Conservation (phyloP, 192 early-diverging fungal species). For the Umbelopsis sp. region DNA sequence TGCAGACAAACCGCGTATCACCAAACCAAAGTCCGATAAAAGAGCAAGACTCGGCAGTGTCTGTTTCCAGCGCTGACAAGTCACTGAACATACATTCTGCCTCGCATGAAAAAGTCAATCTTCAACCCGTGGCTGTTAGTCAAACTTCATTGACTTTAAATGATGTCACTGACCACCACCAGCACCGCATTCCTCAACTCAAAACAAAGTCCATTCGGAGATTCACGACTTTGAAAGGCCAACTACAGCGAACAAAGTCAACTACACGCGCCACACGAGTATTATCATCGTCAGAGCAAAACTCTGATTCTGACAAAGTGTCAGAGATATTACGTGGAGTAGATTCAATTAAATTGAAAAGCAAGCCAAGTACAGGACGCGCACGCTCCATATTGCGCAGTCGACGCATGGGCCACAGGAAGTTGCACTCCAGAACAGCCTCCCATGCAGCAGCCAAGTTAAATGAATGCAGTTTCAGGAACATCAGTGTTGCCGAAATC, state of each 20-base stretch:
- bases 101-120: neutral
- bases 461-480: neutral
- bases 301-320: neutral
- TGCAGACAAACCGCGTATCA: too few relatives aligned
- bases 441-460: neutral
- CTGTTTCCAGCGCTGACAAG: neutral
- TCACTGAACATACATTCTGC: neutral
- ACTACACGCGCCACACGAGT: neutral
- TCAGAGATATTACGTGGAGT: neutral
- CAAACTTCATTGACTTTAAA: neutral
- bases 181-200: neutral
- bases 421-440: neutral
- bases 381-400: neutral
- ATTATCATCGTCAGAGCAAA: neutral
- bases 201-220: neutral
- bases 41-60: conserved; percentile 1
- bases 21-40: neutral
- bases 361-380: neutral
- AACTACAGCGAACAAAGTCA: neutral
- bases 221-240: neutral
- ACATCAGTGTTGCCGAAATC: neutral
- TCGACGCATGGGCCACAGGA: neutral
- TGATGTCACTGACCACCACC: neutral
- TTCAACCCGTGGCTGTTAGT: too few relatives aligned
- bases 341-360: neutral